Conservation (phyloP, 352 stramenopile species). For the Globisporangium nodosum region DNA sequence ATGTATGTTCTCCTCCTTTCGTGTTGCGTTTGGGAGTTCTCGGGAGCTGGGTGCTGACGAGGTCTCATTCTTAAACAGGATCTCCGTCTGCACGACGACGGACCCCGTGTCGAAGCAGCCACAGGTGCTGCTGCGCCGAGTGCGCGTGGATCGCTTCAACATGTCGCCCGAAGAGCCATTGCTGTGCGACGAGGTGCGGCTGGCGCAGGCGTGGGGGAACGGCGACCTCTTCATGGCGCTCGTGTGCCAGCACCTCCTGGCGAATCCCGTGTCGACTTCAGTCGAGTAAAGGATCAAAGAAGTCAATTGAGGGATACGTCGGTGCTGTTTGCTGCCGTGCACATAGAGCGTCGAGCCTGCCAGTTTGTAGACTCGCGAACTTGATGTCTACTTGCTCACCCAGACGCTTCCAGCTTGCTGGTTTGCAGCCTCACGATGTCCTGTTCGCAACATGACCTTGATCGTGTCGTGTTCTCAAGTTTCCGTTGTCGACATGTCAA, state of each 20-base stretch:
- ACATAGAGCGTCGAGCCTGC: too few relatives aligned
- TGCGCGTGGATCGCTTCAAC: constrained; percentile 45
- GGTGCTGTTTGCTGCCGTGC: too few relatives aligned
- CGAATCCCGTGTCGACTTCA: neutral
- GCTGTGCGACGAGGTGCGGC: constrained; percentile 37
- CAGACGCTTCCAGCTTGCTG: too few relatives aligned
- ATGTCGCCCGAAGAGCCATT: constrained; percentile 27
- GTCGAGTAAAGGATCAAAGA: too few relatives aligned
- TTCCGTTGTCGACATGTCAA: neutral
- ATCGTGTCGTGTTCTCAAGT: neutral
- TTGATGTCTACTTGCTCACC: too few relatives aligned
- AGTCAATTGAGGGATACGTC: too few relatives aligned
- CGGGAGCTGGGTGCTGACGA: neutral
- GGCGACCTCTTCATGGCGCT: constrained; percentile 55
- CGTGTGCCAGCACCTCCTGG: constrained; percentile 33
- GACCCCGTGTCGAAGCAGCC: constrained; percentile 23
- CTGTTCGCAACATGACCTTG: neutral
- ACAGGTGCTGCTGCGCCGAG: constrained; percentile 37
- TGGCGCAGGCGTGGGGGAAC: constrained; percentile 39
- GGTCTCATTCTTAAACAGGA: neutral
- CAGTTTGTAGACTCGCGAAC: too few relatives aligned
- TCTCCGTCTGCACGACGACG: constrained; percentile 22
- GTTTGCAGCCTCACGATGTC: too few relatives aligned
- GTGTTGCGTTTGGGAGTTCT: neutral
- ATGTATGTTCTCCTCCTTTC: constrained; percentile 11